Evolutionary conservation across 1,139 yeast genomes (phyloP).

Genomic region (Tardiomyces blankii): DNA sequence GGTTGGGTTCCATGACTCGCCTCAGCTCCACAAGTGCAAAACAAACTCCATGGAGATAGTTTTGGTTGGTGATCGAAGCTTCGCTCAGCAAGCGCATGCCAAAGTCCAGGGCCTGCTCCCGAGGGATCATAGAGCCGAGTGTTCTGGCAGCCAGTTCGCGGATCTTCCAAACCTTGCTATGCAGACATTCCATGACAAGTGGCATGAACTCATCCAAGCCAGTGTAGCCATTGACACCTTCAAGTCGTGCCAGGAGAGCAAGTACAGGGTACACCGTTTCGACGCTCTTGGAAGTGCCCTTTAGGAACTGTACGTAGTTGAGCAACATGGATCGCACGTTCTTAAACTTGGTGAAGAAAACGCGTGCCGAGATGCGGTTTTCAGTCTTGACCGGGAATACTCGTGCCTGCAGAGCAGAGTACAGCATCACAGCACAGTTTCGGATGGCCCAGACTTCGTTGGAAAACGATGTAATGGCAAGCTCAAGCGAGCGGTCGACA

Average conservation of each 20-base stretch:
- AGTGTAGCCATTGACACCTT: conserved; percentile 43
- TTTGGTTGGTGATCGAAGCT: conserved; percentile 6
- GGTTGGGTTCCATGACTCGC: neutral
- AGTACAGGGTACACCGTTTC: conserved; percentile 67
- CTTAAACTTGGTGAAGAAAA: conserved; percentile 57
- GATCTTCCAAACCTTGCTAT: conserved; percentile 60
- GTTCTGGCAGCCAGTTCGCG: conserved; percentile 79
- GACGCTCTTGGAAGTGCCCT: conserved; percentile 13
- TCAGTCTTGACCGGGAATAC: conserved; percentile 52
- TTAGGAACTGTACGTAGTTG: conserved; percentile 25
- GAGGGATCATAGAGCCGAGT: conserved; percentile 35
- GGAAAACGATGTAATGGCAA: conserved; percentile 52
- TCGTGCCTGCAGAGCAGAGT: conserved; percentile 69
- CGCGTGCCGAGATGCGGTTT: conserved; percentile 31
- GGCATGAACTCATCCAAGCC: conserved; percentile 41
- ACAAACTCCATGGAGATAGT: conserved; percentile 12
- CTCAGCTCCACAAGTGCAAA: conserved; percentile 8
- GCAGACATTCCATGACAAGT: conserved; percentile 36
- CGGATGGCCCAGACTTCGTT: conserved; percentile 74
- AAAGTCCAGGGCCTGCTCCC: neutral
- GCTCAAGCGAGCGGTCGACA: conserved; percentile 45
- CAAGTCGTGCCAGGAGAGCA: conserved; percentile 57
- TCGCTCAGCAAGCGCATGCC: conserved; percentile 1
- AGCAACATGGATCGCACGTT: conserved; percentile 41
- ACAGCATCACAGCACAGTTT: conserved; percentile 89